phyloP scores from a whole-genome alignment of 1,139 yeast genomes.

The Taphrina sp. region DNA sequence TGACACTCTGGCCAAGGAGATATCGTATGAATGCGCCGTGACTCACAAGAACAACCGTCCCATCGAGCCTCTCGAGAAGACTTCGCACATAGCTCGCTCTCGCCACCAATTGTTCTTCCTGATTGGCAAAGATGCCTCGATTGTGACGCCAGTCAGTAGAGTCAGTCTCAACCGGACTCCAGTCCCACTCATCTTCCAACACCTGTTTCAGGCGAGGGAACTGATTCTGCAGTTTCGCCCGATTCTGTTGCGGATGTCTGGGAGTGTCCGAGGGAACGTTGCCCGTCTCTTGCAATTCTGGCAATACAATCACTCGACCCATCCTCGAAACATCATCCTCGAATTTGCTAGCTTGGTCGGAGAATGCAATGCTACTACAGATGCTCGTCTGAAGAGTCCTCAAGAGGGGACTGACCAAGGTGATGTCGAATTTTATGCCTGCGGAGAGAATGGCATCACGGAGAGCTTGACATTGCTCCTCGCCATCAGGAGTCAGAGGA shows the following conservation, averaged over 20 bases:
- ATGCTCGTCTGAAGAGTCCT: conserved; percentile 4
- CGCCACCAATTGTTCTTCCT: not conserved
- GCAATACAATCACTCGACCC: not conserved
- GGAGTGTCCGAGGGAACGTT: conserved; percentile 6
- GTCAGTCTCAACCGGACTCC: not conserved
- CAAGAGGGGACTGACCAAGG: not conserved
- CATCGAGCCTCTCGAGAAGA: not conserved
- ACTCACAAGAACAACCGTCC: not conserved
- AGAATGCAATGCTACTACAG: too few species aligned
- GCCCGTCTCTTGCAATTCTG: conserved; percentile 16
- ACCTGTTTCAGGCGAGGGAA: not conserved
- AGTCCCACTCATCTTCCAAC: not conserved
- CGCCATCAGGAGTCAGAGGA: conserved; percentile 1
- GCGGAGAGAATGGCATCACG: not conserved
- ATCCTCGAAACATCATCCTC: not conserved
- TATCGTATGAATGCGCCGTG: conserved; percentile 14
- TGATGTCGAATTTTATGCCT: not conserved
- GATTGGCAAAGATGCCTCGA: not conserved
- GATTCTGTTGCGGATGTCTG: not conserved
- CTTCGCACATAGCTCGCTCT: not conserved
- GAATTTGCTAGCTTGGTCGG: too few species aligned
- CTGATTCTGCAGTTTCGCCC: not conserved
- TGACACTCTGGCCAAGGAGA: not conserved
- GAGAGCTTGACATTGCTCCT: not conserved
- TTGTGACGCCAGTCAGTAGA: not conserved